phyloP scores from a whole-genome alignment of 2,329 filamentous ascomycete genomes.

The Penicillium aurantiogriseum region DNA sequence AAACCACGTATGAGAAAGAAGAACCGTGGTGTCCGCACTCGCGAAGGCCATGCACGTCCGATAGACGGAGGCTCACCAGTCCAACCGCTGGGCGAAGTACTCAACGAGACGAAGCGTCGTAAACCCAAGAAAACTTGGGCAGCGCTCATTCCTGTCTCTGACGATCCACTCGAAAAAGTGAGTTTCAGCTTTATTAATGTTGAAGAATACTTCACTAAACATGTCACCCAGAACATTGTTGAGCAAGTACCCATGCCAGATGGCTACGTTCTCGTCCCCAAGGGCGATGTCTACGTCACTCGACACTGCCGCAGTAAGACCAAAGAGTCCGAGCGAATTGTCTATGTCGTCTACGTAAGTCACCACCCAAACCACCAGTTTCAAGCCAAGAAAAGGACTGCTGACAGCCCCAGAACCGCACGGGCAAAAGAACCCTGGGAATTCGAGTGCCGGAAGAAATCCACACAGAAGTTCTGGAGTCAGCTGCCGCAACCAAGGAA shows the following conservation, averaged over 20 bases:
- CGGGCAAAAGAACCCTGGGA: conserved; percentile 38
- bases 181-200: conserved; percentile 3
- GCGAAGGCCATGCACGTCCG: not conserved
- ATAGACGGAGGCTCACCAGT: not conserved
- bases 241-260: conserved; percentile 28
- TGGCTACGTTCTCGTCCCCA: conserved; percentile 43
- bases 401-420: conserved; percentile 24
- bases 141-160: conserved; percentile 20
- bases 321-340: conserved; percentile 29
- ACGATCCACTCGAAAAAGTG: conserved; percentile 32
- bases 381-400: not conserved
- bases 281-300: conserved; percentile 46
- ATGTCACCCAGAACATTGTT: conserved; percentile 31
- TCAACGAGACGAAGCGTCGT: conserved; percentile 6
- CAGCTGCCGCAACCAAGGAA: conserved; percentile 41
- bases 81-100: conserved; percentile 1
- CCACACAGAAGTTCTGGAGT: conserved; percentile 37
- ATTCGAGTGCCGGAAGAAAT: conserved; percentile 45
- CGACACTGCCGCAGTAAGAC: conserved; percentile 41
- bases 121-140: conserved; percentile 8
- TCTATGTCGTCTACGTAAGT: conserved; percentile 42
- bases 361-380: not conserved
- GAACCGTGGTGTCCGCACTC: conserved; percentile 10
- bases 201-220: conserved; percentile 3
- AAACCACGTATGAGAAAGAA: conserved; percentile 8